phyloP scores from a whole-genome alignment of 1,284 basidiomycete species.

The Trametes hirsuta region DNA sequence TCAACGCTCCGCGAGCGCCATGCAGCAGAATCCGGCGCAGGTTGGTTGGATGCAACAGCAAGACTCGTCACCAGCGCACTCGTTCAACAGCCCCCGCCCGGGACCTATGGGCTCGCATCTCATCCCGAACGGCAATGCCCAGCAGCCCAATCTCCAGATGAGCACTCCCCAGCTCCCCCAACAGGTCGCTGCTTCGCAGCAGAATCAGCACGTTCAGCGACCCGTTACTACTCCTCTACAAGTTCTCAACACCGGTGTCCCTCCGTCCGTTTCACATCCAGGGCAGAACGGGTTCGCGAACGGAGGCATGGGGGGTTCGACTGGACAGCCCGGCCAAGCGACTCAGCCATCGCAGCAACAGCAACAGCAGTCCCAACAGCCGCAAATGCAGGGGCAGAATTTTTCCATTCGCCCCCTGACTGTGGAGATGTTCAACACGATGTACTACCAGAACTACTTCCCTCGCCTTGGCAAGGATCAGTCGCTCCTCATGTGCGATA shows the following conservation, averaged over 20 bases:
- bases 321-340: constrained; percentile 8
- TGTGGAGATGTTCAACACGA: constrained; percentile 50
- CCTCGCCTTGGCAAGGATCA: constrained; percentile 44
- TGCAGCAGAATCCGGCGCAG: constrained; percentile 11
- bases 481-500: constrained; percentile 50
- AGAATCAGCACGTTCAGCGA: constrained; percentile 16
- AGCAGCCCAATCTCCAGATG: constrained; percentile 17
- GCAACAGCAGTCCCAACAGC: background rate
- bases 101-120: constrained; percentile 7
- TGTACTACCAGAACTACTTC: constrained; percentile 50
- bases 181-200: constrained; percentile 17
- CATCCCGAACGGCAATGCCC: constrained; percentile 14
- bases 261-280: constrained; percentile 9
- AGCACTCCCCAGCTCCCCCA: constrained; percentile 24
- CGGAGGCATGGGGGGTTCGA: background rate
- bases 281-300: constrained; percentile 11
- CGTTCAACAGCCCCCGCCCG: constrained; percentile 19
- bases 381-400: background rate
- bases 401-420: constrained; percentile 29
- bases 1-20: constrained; percentile 10
- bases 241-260: constrained; percentile 2
- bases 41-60: constrained; percentile 22
- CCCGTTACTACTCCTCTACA: constrained; percentile 20
- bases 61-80: constrained; percentile 10
- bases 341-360: background rate